A percentile compares a stretch with the other conserved stretches of the same genome.
phyloP scores from a whole-genome alignment of 805 yeast species.

The Danielia reshetovae region DNA sequence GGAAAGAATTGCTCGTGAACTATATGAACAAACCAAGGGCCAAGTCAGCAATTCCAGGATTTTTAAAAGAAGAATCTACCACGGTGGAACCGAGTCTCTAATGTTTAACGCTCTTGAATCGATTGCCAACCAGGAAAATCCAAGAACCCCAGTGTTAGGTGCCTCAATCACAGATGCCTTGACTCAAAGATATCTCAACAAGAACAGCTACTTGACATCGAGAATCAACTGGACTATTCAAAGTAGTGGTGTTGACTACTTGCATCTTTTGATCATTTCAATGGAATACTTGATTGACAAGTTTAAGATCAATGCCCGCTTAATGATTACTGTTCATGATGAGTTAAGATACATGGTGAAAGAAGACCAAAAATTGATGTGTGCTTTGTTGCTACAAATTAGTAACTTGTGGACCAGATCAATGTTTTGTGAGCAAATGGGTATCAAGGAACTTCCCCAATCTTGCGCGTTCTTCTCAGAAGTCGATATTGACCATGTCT shows the following conservation, averaged over 20 bases:
- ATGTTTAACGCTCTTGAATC: slow-evolving; percentile 85
- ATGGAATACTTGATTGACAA: slow-evolving; percentile 76
- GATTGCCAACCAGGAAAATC: slow-evolving; percentile 76
- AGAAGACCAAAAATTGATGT: slow-evolving; percentile 68
- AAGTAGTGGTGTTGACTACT: slow-evolving; percentile 94
- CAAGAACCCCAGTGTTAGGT: slow-evolving; percentile 87
- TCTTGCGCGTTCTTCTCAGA: slow-evolving; percentile 94
- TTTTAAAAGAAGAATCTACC: slow-evolving; percentile 44
- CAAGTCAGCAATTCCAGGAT: slow-evolving; percentile 15
- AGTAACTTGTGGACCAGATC: slow-evolving; percentile 95
- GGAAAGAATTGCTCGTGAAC: slow-evolving; percentile 51
- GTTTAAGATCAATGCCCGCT: slow-evolving; percentile 68
- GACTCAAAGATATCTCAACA: slow-evolving; percentile 56
- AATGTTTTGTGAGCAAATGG: slow-evolving; percentile 89
- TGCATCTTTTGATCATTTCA: slow-evolving; percentile 77
- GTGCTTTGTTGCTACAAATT: slow-evolving; percentile 81
- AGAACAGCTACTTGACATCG: slow-evolving; percentile 73
- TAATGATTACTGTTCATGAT: slow-evolving; percentile 89
- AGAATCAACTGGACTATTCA: slow-evolving; percentile 98
- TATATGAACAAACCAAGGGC: slow-evolving; percentile 87
- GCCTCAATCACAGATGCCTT: slow-evolving; percentile 91
- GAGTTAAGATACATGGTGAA: slow-evolving; percentile 80
- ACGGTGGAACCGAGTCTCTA: slow-evolving; percentile 92
- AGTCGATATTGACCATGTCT: slow-evolving; percentile 82
- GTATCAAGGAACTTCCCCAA: slow-evolving; percentile 86